Conservation (phyloP, 2,329 filamentous ascomycete species). For the Penicillium verrucosum region DNA sequence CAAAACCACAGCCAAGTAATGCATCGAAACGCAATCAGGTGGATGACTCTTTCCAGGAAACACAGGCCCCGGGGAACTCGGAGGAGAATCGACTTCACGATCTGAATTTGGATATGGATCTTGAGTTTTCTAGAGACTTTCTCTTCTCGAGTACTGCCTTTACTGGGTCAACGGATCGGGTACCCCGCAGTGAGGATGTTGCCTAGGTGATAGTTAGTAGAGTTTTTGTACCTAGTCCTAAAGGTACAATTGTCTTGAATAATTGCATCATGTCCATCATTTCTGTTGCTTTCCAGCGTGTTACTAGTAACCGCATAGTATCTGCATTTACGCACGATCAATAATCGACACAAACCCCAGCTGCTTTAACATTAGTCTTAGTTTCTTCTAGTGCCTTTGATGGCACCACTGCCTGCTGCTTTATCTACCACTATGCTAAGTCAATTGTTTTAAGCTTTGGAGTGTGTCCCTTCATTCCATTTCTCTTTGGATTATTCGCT, state of each 20-base stretch:
- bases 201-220: too few species aligned
- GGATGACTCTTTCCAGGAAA: constrained; percentile 5
- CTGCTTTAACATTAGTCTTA: too few species aligned
- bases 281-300: neutral
- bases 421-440: too few species aligned
- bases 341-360: neutral
- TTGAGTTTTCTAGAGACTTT: constrained; percentile 38
- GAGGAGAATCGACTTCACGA: constrained; percentile 26
- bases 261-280: neutral
- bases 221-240: neutral
- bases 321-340: neutral
- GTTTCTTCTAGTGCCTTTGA: neutral
- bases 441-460: too few species aligned
- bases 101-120: constrained; percentile 33
- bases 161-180: constrained; percentile 22
- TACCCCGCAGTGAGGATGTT: neutral
- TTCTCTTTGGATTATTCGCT: neutral
- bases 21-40: constrained; percentile 10
- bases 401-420: neutral
- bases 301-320: neutral
- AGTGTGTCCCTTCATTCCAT: neutral
- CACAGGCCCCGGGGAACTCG: constrained; percentile 5
- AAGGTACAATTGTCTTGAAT: neutral
- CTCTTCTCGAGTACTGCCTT: constrained; percentile 35
- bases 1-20: constrained; percentile 18